Percentiles rank a stretch among this genome's conserved stretches.
Evolutionary conservation across 139 green algal species (phyloP).

Genomic region (Desmodesmus armatus): DNA sequence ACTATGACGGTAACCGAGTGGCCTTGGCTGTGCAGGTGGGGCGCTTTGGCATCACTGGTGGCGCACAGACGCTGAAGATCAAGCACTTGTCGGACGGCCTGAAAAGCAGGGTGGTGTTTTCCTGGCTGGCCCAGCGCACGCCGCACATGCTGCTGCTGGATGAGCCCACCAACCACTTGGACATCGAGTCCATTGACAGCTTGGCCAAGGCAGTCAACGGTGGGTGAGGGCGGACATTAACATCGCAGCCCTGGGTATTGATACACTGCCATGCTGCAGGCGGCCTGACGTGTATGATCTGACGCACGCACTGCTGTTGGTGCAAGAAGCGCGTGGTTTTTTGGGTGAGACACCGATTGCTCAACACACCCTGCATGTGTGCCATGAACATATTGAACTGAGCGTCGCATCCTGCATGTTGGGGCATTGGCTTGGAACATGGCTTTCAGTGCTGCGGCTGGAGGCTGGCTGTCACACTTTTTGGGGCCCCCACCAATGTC

Average conservation of each 20-base stretch:
- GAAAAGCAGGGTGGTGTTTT: slow-evolving; percentile 92
- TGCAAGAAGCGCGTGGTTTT: not conserved
- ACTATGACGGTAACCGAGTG: too few species aligned
- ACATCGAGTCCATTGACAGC: slow-evolving; percentile 97
- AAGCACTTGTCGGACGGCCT: slow-evolving; percentile 92
- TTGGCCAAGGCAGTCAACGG: slow-evolving; percentile 93
- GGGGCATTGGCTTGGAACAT: too few species aligned
- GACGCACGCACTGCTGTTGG: not conserved
- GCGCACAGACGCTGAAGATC: slow-evolving; percentile 82
- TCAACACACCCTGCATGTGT: not conserved
- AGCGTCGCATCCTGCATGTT: too few species aligned
- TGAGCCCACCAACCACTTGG: slow-evolving; percentile 69
- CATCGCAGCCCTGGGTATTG: not conserved
- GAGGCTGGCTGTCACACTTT: too few species aligned
- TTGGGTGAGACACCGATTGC: too few species aligned
- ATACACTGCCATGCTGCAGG: not conserved
- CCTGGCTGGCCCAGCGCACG: slow-evolving; percentile 84
- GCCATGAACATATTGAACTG: too few species aligned
- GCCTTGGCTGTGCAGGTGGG: slow-evolving; percentile 75
- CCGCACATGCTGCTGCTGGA: slow-evolving; percentile 94
- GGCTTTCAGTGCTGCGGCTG: too few species aligned
- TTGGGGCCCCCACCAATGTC: too few species aligned
- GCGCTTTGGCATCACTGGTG: slow-evolving; percentile 82
- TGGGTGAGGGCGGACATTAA: too few species aligned
- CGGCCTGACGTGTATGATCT: not conserved